Base-by-base conservation (phyloP, 495 filamentous ascomycete genomes). In the Annulohypoxylon nitens region DNA sequence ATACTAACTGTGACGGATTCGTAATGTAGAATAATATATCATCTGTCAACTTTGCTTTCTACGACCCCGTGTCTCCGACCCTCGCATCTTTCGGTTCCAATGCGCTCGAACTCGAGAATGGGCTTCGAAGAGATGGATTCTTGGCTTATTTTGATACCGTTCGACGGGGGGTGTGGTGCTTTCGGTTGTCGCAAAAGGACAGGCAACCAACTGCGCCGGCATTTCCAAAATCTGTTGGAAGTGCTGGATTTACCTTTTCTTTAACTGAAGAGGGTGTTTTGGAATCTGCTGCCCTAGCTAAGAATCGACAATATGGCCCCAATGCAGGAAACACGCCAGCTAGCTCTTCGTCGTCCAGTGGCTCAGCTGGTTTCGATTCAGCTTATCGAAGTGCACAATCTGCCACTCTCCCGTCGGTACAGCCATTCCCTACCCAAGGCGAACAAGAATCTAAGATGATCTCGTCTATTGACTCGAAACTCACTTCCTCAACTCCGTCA, bases 121-220 rank as follows among this genome's bases (percentile, higher is more conserved):
- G 76, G 16, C 79, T 87, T 67, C 81, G 84, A 67, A 83, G 79
- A 72, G 83, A 85, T 78, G 87, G 87, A 37, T 79, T 81, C 55
- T 71, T 89, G 18, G 85, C 86, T 4, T 81, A 84, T 60, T 83
- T 81, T 73, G 87, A 88, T 70, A 74, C 81, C 20, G 75, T 74
- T 4, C 76, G 83, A 64, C 81, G 80, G 53, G 84, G 85, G 3
- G 77, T 88, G 58, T 88, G 87, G 87, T 80, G 82, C 23, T 88
- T 88, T 65, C 81, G 79, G 55, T 76, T 84, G 16, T 59, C 75
- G 0, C 70, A 77, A 18, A 82, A 81, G 53, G 80, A 80, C 25
- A 78, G 74, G 10, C 75, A 71, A 25, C 61, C 78, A 1, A 76
- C 82, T 30, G 65, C 70, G 25, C 64, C 74, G 7, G 71, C 62